Evolutionary conservation across 345 rosid genomes (phyloP), one percentile per base, ranked within the genome.

Genomic region (Acer saccharum): DNA sequence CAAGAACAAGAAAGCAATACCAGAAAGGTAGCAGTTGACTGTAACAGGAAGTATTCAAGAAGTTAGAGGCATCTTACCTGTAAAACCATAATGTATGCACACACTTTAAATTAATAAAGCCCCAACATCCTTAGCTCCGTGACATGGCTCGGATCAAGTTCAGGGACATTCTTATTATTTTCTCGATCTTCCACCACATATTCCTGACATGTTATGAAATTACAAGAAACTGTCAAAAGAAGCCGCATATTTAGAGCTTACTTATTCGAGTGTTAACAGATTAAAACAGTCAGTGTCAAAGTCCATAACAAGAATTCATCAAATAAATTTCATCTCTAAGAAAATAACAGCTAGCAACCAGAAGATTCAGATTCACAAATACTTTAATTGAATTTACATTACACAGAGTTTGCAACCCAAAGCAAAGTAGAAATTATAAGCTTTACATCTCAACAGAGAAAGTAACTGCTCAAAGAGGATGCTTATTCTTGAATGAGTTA

Each of bases 141-240:
- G 75, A 96, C 80, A 83, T 94, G 99, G 87, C 93, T 87, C 29
- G 89, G 89, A 69, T 92, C 98, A 64, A 96, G 98, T 78, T 90
- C 99, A 57, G 94, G 94, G 63, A 90, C 87, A 74, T 85, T 78
- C 87, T 94, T 89, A 81, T 84, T 73, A 14, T 85, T 85, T 76
- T 91, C 98, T 41, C 90, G 89, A 82, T 96, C 99, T 89, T 94
- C 95, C 35, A 96, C 99, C 76, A 94, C 90, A 77, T 92, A 96
- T 77, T 96, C 99, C 99, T 96, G 88, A 72, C 60, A 79, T 58
- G 20, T 63, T 43, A 67, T 60, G 64, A 75, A 14, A 72, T 72
- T 8, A 35, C 21, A 3, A 14, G 29, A 73, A 41, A 57, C 67
- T 50, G 62, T 69, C 35, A 68, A 65, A 27, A 60, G 14, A 78